phyloP scores from a whole-genome alignment of 805 yeast species.

The Metschnikowia cubensis region DNA sequence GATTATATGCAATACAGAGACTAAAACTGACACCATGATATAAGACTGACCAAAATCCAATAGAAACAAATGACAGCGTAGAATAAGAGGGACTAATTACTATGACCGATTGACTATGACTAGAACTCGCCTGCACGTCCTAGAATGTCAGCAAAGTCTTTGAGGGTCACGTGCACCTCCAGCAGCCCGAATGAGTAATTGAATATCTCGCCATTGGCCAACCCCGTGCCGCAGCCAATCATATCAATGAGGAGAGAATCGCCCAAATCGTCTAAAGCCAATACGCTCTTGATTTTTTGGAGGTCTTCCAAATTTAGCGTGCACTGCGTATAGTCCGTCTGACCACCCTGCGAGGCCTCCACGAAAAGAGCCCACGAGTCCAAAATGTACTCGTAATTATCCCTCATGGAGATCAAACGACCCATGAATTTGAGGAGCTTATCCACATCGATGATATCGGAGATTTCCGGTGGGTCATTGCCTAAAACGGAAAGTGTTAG shows the following conservation, averaged over 20 bases:
- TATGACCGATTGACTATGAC: background rate
- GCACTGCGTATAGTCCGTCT: slow-evolving; percentile 13
- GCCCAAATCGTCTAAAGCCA: slow-evolving; percentile 30
- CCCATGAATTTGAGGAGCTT: slow-evolving; percentile 28
- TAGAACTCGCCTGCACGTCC: slow-evolving; percentile 39
- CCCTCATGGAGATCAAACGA: slow-evolving; percentile 31
- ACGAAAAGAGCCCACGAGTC: slow-evolving; percentile 36
- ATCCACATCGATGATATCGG: slow-evolving; percentile 41
- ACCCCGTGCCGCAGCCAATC: slow-evolving; percentile 34
- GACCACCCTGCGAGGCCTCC: slow-evolving; percentile 20
- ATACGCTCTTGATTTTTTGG: slow-evolving; percentile 24
- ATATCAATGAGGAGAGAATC: slow-evolving; percentile 39
- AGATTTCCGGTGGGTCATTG: slow-evolving; percentile 19
- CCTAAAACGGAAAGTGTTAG: slow-evolving; percentile 26
- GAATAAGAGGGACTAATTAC: background rate
- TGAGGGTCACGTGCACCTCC: slow-evolving; percentile 30
- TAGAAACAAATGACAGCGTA: too few species aligned
- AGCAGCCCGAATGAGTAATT: slow-evolving; percentile 27
- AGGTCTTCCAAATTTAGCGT: slow-evolving; percentile 19
- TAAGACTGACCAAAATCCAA: too few species aligned
- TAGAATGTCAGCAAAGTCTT: slow-evolving; percentile 41
- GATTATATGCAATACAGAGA: too few species aligned
- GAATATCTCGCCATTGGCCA: slow-evolving; percentile 24
- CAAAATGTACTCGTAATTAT: slow-evolving; percentile 25
- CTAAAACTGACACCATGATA: too few species aligned